phyloP scores from a whole-genome alignment of 176 grass and related monocot genomes.

The Zoysia pacifica region DNA sequence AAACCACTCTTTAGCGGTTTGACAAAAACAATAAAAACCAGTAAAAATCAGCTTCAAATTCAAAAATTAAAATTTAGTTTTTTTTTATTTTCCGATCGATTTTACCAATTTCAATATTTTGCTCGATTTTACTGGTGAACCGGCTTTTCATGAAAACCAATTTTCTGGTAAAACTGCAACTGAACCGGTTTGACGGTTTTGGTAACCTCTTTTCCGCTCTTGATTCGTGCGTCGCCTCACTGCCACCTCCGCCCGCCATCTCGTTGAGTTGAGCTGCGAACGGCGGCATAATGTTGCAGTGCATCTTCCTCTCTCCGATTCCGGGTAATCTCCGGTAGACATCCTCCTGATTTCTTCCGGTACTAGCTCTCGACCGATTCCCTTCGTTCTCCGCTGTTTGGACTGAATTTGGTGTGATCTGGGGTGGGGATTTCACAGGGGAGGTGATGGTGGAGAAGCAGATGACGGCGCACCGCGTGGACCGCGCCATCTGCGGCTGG shows the following conservation, averaged over 20 bases:
- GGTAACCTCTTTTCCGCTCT: background rate
- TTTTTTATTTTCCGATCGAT: no score
- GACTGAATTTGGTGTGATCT: constrained; percentile 28
- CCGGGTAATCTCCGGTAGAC: constrained; percentile 49
- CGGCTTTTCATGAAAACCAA: no score
- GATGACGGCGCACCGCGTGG: constrained; percentile 79
- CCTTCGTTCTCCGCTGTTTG: background rate
- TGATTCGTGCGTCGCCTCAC: background rate
- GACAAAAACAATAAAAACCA: no score
- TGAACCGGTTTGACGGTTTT: no score
- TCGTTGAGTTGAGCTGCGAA: background rate
- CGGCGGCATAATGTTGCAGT: constrained; percentile 64
- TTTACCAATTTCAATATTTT: no score
- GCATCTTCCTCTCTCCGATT: constrained; percentile 85
- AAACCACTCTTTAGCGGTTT: no score
- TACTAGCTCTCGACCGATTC: background rate
- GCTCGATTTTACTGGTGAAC: no score
- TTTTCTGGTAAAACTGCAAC: no score
- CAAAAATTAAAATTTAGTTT: no score
- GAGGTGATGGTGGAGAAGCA: constrained; percentile 99
- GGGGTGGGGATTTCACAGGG: constrained; percentile 38
- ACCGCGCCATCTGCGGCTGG: constrained; percentile 88
- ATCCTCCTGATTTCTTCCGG: background rate
- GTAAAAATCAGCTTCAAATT: no score
- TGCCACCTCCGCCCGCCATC: background rate